Evolutionary conservation across 495 filamentous ascomycete genomes (phyloP).

Genomic region (Tuber calosporum): DNA sequence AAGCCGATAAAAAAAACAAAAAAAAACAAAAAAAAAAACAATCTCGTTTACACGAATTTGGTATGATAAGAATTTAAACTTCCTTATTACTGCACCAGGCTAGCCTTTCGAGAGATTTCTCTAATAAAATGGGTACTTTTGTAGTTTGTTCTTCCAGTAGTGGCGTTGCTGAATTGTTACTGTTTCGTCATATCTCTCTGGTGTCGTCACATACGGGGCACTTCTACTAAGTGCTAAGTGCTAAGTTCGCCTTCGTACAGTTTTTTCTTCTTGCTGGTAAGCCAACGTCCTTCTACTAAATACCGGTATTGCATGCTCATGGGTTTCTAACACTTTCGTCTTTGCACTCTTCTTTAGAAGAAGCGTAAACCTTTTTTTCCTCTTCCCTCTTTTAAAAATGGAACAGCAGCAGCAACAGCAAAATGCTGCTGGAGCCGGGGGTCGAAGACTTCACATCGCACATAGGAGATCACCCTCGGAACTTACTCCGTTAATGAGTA

Average conservation of each 20-base stretch:
- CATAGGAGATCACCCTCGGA: conserved; percentile 96
- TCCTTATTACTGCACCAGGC: background rate
- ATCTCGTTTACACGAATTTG: conserved; percentile 16
- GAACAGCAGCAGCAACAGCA: conserved; percentile 54
- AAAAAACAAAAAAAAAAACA: conserved; percentile 12
- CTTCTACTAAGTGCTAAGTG: conserved; percentile 11
- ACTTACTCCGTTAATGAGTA: conserved; percentile 97
- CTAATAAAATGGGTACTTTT: conserved; percentile 16
- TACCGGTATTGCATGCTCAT: background rate
- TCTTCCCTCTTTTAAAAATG: background rate
- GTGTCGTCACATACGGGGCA: conserved; percentile 7
- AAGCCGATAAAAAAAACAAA: conserved; percentile 9
- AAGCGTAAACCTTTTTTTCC: background rate
- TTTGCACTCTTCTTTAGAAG: background rate
- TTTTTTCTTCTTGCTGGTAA: conserved; percentile 5
- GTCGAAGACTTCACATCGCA: conserved; percentile 92
- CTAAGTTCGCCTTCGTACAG: background rate
- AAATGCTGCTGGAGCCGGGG: conserved; percentile 63
- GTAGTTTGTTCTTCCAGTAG: conserved; percentile 14
- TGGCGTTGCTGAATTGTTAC: background rate
- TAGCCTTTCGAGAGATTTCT: conserved; percentile 9
- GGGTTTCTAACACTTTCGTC: background rate
- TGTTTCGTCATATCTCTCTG: background rate
- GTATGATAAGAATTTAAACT: conserved; percentile 20
- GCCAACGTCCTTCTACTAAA: background rate